Evolutionary conservation across 192 early-diverging fungal genomes (phyloP).

Genomic region (Podila epigama): DNA sequence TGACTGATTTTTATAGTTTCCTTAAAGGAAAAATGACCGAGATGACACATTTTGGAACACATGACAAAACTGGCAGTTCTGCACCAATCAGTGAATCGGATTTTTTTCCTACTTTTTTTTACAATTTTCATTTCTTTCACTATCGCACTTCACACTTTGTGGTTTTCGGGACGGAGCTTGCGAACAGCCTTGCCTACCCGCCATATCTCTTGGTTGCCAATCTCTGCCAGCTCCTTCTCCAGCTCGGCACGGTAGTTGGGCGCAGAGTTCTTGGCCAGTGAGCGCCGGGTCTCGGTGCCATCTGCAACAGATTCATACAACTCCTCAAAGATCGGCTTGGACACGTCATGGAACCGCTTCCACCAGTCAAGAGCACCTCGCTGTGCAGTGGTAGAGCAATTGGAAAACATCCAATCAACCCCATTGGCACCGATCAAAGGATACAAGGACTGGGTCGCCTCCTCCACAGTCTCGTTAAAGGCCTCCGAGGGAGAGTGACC

Average conservation of each 20-base stretch:
- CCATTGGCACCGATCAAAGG: slow-evolving; percentile 95
- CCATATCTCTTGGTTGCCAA: slow-evolving; percentile 90
- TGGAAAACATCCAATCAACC: slow-evolving; percentile 96
- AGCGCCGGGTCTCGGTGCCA: slow-evolving; percentile 86
- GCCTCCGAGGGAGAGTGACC: slow-evolving; percentile 98
- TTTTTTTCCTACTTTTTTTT: too few species aligned
- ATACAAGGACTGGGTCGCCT: slow-evolving; percentile 97
- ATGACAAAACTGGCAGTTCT: not conserved
- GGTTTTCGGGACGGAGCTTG: slow-evolving; percentile 88
- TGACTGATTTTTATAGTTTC: too few species aligned
- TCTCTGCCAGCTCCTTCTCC: slow-evolving; percentile 90
- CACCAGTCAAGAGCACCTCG: slow-evolving; percentile 98
- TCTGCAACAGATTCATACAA: slow-evolving; percentile 89
- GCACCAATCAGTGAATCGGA: not conserved
- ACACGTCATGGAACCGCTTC: slow-evolving; percentile 89
- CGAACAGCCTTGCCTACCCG: slow-evolving; percentile 87
- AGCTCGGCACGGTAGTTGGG: slow-evolving; percentile 93
- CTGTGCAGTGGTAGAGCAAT: slow-evolving; percentile 96
- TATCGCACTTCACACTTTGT: too few species aligned
- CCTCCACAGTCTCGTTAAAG: slow-evolving; percentile 99
- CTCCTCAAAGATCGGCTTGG: slow-evolving; percentile 93
- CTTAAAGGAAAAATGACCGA: not conserved
- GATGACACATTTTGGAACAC: not conserved
- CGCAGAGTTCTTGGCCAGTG: slow-evolving; percentile 87
- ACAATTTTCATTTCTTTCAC: too few species aligned